A percentile compares a stretch with the other conserved stretches of the same genome.
phyloP scores from a whole-genome alignment of 2,329 filamentous ascomycete species.

The Neonectria neomacrospora region DNA sequence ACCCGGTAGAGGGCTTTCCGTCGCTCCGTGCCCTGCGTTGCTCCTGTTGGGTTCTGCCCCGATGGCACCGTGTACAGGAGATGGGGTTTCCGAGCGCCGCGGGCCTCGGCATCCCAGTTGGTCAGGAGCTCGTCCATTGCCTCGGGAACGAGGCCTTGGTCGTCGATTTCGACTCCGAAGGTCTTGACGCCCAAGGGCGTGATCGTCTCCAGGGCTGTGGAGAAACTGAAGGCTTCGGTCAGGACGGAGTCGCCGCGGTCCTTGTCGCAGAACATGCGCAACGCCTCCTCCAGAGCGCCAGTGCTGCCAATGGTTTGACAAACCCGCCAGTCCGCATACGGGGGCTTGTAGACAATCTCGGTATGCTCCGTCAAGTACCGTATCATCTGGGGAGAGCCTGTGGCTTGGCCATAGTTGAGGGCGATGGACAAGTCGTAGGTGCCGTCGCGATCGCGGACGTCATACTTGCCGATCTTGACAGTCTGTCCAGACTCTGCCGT shows the following conservation, averaged over 20 bases:
- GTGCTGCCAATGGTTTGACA: conserved; percentile 88
- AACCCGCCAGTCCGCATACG: conserved; percentile 91
- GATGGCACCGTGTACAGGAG: conserved; percentile 73
- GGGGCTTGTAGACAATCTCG: conserved; percentile 86
- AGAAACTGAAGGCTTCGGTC: conserved; percentile 93
- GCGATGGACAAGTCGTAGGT: conserved; percentile 82
- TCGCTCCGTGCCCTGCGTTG: conserved; percentile 77
- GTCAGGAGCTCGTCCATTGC: conserved; percentile 62
- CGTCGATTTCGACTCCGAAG: conserved; percentile 63
- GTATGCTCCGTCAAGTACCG: conserved; percentile 96
- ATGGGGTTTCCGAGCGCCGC: conserved; percentile 62
- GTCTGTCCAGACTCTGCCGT: conserved; percentile 69
- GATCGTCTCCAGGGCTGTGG: conserved; percentile 72
- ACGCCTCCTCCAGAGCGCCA: conserved; percentile 82
- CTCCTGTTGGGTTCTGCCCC: conserved; percentile 91
- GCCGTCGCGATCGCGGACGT: conserved; percentile 69
- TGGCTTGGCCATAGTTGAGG: conserved; percentile 92
- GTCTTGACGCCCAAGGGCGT: conserved; percentile 63
- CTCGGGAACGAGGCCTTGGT: conserved; percentile 63
- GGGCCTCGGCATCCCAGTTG: conserved; percentile 59
- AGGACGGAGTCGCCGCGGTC: conserved; percentile 80
- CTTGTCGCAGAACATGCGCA: conserved; percentile 81
- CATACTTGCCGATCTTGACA: conserved; percentile 83
- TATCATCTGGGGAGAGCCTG: conserved; percentile 86
- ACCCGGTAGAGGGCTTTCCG: conserved; percentile 79